Percentiles rank a stretch among this genome's conserved stretches.
Evolutionary conservation across 495 filamentous ascomycete species (phyloP).

Genomic region (Rostrohypoxylon terebratum): DNA sequence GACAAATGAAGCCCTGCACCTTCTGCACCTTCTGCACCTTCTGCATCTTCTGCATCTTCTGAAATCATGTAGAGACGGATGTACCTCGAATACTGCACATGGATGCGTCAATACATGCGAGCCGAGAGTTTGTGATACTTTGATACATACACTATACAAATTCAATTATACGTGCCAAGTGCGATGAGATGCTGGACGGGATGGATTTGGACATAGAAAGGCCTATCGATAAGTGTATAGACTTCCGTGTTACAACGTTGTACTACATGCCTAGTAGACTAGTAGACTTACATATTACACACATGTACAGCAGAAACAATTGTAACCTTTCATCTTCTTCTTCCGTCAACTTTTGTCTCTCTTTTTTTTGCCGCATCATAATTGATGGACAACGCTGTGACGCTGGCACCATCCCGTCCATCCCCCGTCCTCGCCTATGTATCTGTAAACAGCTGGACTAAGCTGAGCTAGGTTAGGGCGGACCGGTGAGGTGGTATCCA

Average conservation of each 20-base stretch:
- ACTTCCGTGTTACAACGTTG: constrained; percentile 14
- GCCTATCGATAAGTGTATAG: constrained; percentile 11
- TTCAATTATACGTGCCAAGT: not conserved
- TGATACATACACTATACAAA: not conserved
- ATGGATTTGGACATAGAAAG: not conserved
- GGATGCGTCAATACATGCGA: not conserved
- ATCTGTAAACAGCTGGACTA: constrained; percentile 24
- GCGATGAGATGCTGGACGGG: not conserved
- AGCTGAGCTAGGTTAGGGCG: constrained; percentile 36
- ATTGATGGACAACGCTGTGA: constrained; percentile 20
- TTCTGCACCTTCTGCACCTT: not conserved
- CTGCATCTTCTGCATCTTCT: not conserved
- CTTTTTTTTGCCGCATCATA: constrained; percentile 20
- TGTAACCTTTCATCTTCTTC: constrained; percentile 4
- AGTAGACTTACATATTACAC: not conserved
- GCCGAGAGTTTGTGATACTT: not conserved
- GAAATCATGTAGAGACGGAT: not conserved
- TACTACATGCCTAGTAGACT: no score
- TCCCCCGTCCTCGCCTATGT: constrained; percentile 25
- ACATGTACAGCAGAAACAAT: not conserved
- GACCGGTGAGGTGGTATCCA: constrained; percentile 34
- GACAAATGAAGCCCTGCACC: not conserved
- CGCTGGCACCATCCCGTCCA: constrained; percentile 15
- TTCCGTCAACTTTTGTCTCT: not conserved
- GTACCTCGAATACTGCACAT: not conserved